These are phyloP conservation scores for Purshia tridentata DNA, from an alignment of 306 rosid genomes.

Conservation along the genomic window DNA sequence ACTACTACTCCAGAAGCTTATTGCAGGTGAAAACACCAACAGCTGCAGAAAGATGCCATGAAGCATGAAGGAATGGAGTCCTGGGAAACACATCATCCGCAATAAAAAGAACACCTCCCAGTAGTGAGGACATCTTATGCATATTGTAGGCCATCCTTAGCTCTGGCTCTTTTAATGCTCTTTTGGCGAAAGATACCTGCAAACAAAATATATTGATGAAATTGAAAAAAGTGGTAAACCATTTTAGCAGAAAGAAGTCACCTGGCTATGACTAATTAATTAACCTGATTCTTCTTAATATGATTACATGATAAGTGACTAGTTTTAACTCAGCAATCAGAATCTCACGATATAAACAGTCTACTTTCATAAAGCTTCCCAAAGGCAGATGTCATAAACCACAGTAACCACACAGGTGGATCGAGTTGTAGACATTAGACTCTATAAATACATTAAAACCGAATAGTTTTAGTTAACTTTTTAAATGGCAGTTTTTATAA, in stretches of 20 bases:
- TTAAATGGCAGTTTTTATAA: too few species aligned
- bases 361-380: too few species aligned
- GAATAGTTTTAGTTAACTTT: too few species aligned
- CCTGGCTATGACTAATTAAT: neutral
- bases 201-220: neutral
- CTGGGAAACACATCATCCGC: constrained; percentile 79
- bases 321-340: neutral
- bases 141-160: constrained; percentile 70
- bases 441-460: too few species aligned
- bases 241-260: neutral
- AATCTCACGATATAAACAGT: too few species aligned
- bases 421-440: too few species aligned
- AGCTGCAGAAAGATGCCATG: constrained; percentile 99
- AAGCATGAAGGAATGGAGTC: constrained; percentile 94
- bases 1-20: constrained; percentile 77
- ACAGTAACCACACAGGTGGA: too few species aligned
- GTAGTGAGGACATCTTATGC: constrained; percentile 80
- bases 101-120: constrained; percentile 73
- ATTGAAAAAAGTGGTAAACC: neutral
- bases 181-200: constrained; percentile 86
- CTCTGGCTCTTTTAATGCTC: constrained; percentile 87
- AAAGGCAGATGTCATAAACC: too few species aligned
- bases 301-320: neutral
- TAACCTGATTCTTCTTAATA: neutral
- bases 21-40: constrained; percentile 88